Evolutionary conservation across 2,329 filamentous ascomycete genomes (phyloP), one percentile per base, ranked within the genome.

Genomic region (Aureobasidium sp.): DNA sequence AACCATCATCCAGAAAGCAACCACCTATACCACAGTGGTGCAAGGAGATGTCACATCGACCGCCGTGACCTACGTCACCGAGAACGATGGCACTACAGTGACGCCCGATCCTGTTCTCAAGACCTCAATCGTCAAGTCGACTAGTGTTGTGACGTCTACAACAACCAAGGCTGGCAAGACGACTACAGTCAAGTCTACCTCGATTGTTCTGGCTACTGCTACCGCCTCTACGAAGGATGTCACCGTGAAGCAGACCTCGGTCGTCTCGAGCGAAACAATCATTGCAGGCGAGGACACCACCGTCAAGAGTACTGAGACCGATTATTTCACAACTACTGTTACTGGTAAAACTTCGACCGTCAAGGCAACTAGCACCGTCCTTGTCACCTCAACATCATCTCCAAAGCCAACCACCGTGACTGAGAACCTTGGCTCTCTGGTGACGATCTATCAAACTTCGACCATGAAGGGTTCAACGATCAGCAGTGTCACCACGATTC

Each of bases 11-110:
- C 42, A 62, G 6, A 68, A 70, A 53, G 65, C 65, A 4, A 72
- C 70, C 0, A 54, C 66, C 4, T 69, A 67, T n/a, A 66, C 67
- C 15, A 70, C 71, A 11, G 22, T 47, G 3, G 2, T 22, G 14
- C 42, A 31, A 6, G 75, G 72, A 1, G 64, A 69, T 44, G 61
- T 68, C 17, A 65, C 64, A 31, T 67, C 66, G 9, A 68, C 64
- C 4, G 37, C 63, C 1, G 70, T 64, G 8, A 60, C 67, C 1
- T 68, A 70, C 14, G 40, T 67, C 1, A 67, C 69, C 3, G 65
- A 72, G 24, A 68, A 73, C 50, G 69, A 72, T 29, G 72, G 71
- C 6, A 67, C 65, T 1, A 75, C 73, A 2, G 59, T 73, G 49
- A 74, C 73, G 1, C 72, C 72, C 0, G 64, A 62, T 27, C 64